phyloP scores from a whole-genome alignment of 116 monocot species.

The Papilionanthe hybrid region DNA sequence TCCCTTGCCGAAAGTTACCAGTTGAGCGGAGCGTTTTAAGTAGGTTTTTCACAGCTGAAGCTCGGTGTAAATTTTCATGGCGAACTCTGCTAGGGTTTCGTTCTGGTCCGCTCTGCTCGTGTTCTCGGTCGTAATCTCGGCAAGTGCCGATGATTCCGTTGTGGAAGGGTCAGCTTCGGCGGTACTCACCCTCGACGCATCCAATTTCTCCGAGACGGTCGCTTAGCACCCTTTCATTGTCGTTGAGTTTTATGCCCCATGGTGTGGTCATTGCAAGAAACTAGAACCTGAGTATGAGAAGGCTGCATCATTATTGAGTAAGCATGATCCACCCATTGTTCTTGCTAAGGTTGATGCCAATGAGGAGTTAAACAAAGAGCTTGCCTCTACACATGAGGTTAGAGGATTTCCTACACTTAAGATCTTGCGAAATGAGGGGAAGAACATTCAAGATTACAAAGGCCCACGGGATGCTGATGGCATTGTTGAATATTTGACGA shows the following conservation, averaged over 20 bases:
- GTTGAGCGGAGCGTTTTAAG: background rate
- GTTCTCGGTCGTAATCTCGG: conserved; percentile 17
- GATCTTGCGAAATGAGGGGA: conserved; percentile 70
- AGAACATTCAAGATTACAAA: conserved; percentile 66
- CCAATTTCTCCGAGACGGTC: conserved; percentile 66
- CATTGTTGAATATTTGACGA: conserved; percentile 85
- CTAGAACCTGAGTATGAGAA: no score
- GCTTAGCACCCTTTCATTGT: conserved; percentile 74
- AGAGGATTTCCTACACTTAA: conserved; percentile 76
- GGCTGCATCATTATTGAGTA: conserved; percentile 62
- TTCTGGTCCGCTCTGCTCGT: conserved; percentile 21
- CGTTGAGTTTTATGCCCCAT: conserved; percentile 97
- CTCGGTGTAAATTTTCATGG: conserved; percentile 10
- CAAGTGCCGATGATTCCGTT: conserved; percentile 13
- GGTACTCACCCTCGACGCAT: conserved; percentile 82
- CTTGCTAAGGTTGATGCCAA: conserved; percentile 88
- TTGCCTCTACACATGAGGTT: conserved; percentile 67
- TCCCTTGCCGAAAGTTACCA: background rate
- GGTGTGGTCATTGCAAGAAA: no score
- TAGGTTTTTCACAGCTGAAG: background rate
- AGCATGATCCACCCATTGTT: conserved; percentile 71
- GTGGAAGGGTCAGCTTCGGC: conserved; percentile 21
- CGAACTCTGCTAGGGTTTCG: conserved; percentile 35
- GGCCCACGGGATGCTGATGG: conserved; percentile 86
- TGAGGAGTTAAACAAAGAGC: conserved; percentile 64